These are phyloP conservation scores for Pseudisothecium myosuroides DNA, from an alignment of 225 moss, liverwort and hornwort species.

Conservation along the genomic window DNA sequence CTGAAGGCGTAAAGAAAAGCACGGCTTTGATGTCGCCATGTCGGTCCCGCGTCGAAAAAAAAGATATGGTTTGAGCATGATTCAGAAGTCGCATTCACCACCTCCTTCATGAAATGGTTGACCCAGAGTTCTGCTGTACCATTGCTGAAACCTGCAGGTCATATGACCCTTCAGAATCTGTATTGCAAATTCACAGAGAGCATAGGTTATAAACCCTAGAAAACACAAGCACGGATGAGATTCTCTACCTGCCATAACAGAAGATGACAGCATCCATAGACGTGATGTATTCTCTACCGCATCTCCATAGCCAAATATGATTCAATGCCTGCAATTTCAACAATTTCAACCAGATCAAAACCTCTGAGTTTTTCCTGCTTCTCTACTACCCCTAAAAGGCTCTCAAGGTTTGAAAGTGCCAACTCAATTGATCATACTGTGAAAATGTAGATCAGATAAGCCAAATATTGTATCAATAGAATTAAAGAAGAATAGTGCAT, in stretches of 20 bases:
- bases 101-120: constrained; percentile 3
- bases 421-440: not conserved
- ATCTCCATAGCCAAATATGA: constrained; percentile 13
- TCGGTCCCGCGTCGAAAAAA: constrained; percentile 45
- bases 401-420: not conserved
- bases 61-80: constrained; percentile 42
- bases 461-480: not conserved
- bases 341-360: not conserved
- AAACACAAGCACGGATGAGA: not conserved
- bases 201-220: not conserved
- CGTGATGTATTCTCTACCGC: constrained; percentile 12
- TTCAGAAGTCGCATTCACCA: constrained; percentile 30
- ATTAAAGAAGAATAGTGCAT: not conserved
- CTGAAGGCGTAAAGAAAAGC: constrained; percentile 50
- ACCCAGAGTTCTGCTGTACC: not conserved
- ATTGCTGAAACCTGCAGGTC: constrained; percentile 22
- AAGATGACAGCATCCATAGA: constrained; percentile 30
- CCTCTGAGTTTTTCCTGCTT: not conserved
- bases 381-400: not conserved
- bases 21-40: constrained; percentile 63
- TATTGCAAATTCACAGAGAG: not conserved
- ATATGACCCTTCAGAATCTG: not conserved
- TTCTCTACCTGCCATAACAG: constrained; percentile 40
- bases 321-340: constrained; percentile 1
- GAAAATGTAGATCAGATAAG: not conserved